Evolutionary conservation across 2,329 filamentous ascomycete genomes (phyloP).

Genomic region (Cladophialophora bantiana): DNA sequence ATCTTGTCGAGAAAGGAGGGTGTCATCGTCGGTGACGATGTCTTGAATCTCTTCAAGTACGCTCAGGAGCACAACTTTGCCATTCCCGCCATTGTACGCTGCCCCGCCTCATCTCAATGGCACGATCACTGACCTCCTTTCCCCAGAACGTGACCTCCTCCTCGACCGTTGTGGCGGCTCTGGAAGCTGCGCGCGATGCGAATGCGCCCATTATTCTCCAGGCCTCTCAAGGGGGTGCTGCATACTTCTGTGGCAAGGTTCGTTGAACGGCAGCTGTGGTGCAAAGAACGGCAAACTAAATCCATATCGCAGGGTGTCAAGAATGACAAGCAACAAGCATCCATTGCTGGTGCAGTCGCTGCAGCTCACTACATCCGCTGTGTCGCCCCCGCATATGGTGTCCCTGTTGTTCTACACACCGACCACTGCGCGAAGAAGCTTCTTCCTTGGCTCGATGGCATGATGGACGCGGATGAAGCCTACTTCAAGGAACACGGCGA

Average conservation of each 20-base stretch:
- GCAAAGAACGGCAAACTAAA: conserved; percentile 16
- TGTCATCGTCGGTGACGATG: conserved; percentile 72
- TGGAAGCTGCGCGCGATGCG: conserved; percentile 92
- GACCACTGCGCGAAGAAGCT: conserved; percentile 99
- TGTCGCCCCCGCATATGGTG: conserved; percentile 83
- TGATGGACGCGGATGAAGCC: conserved; percentile 90
- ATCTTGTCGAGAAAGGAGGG: conserved; percentile 69
- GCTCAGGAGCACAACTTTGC: conserved; percentile 87
- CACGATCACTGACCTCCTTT: conserved; percentile 16
- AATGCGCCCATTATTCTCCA: conserved; percentile 94
- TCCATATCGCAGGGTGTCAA: conserved; percentile 66
- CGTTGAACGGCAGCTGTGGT: conserved; percentile 27
- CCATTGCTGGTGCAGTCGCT: conserved; percentile 85
- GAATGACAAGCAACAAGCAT: conserved; percentile 84
- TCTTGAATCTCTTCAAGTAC: conserved; percentile 81
- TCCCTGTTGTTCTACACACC: conserved; percentile 93
- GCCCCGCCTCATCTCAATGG: conserved; percentile 2
- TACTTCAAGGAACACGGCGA: conserved; percentile 94
- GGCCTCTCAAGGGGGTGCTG: conserved; percentile 89
- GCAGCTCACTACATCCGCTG: conserved; percentile 92
- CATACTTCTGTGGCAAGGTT: conserved; percentile 89
- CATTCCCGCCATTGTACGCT: conserved; percentile 76
- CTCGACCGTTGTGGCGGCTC: conserved; percentile 81
- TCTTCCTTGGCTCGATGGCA: conserved; percentile 94
- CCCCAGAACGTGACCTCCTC: conserved; percentile 86